A percentile compares a stretch with the other conserved stretches of the same genome.
Evolutionary conservation across 1,284 basidiomycete species (phyloP).

Genomic region (Rhodofomes roseus): DNA sequence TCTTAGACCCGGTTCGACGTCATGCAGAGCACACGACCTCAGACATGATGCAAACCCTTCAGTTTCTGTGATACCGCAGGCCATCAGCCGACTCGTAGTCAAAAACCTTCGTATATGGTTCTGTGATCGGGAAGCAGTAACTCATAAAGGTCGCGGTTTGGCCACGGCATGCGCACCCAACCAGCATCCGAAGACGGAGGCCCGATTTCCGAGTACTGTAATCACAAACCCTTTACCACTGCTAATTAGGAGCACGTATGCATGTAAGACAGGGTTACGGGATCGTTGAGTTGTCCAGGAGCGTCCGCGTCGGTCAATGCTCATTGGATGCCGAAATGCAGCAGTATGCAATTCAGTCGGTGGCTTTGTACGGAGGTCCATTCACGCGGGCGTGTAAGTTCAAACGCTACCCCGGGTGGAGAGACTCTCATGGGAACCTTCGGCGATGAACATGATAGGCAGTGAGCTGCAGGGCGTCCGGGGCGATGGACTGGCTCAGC

Average conservation of each 20-base stretch:
- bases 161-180: neutral
- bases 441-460: conserved; percentile 2
- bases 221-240: neutral
- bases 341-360: neutral
- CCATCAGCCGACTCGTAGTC: too few species aligned
- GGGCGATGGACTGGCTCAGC: neutral
- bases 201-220: neutral
- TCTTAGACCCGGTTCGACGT: neutral
- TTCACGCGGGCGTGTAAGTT: neutral
- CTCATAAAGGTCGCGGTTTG: too few species aligned
- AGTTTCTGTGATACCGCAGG: neutral
- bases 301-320: neutral
- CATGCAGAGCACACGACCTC: neutral
- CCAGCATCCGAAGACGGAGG: neutral
- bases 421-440: neutral
- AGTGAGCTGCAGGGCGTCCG: neutral
- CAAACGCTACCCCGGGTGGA: neutral
- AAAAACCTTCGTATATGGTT: neutral
- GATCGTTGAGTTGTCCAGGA: neutral
- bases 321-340: neutral
- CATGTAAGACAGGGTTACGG: neutral
- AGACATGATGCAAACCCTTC: neutral
- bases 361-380: neutral
- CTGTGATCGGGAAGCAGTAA: neutral
- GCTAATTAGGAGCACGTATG: neutral